phyloP scores from a whole-genome alignment of 371 early-diverging fungal genomes.

The Haplosporangium sp. region DNA sequence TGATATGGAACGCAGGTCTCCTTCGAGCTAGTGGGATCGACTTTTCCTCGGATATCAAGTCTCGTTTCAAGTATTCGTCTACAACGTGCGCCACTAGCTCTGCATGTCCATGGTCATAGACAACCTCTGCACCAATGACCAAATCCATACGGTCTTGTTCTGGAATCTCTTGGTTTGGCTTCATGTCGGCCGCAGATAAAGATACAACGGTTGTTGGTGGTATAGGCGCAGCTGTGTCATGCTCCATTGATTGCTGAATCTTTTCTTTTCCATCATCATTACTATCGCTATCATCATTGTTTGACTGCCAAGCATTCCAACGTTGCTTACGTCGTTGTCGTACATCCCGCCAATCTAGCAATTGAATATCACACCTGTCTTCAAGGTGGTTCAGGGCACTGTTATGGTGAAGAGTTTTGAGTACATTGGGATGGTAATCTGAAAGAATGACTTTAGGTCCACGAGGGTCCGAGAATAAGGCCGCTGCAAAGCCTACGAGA shows the following conservation, averaged over 20 bases:
- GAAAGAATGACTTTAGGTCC: conserved; percentile 49
- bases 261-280: neutral
- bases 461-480: conserved; percentile 33
- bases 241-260: conserved; percentile 21
- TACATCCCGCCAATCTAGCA: conserved; percentile 49
- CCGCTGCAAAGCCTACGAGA: conserved; percentile 41
- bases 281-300: neutral
- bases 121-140: conserved; percentile 51
- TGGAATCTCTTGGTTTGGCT: conserved; percentile 4
- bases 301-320: conserved; percentile 5
- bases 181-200: neutral
- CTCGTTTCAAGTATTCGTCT: conserved; percentile 45
- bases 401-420: conserved; percentile 33
- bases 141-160: conserved; percentile 36
- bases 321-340: conserved; percentile 27
- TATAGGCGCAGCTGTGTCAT: conserved; percentile 17
- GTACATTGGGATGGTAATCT: conserved; percentile 52
- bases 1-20: conserved; percentile 52
- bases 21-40: conserved; percentile 16
- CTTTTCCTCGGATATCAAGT: conserved; percentile 21
- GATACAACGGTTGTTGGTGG: neutral
- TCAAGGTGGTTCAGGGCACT: conserved; percentile 41
- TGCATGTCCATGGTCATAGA: conserved; percentile 54
- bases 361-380: conserved; percentile 25
- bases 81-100: conserved; percentile 52